Percentiles rank a stretch among this genome's conserved stretches.
Conservation (phyloP, 2,329 filamentous ascomycete species). For the Epichloe bromicola region DNA sequence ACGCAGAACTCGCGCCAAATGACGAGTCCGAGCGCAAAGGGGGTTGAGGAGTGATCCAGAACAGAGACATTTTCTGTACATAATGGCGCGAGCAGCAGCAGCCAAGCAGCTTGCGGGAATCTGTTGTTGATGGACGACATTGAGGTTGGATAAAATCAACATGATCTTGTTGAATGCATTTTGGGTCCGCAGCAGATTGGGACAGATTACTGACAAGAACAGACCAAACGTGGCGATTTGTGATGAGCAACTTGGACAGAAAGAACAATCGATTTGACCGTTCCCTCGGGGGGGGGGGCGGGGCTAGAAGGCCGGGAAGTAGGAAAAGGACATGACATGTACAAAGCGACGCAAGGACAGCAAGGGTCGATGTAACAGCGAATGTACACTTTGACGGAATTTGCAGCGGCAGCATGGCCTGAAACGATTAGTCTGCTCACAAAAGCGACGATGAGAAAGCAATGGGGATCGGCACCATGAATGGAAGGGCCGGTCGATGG, state of each 20-base stretch:
- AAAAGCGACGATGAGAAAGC: neutral
- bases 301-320: neutral
- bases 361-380: neutral
- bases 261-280: neutral
- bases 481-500: neutral
- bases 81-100: neutral
- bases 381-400: neutral
- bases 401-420: neutral
- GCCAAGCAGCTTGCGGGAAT: neutral
- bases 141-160: conserved; percentile 6
- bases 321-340: neutral
- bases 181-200: neutral
- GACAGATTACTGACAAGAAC: conserved; percentile 2
- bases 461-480: neutral
- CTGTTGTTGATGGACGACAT: conserved; percentile 1
- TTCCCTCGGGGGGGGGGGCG: neutral
- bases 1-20: conserved; percentile 42
- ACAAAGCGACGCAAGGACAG: neutral
- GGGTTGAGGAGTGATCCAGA: conserved; percentile 23
- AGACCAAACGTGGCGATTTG: neutral
- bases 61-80: neutral
- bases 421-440: neutral
- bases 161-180: conserved; percentile 4
- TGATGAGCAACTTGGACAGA: neutral
- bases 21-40: conserved; percentile 50